Evolutionary conservation across 257 asterid genomes (phyloP).

Genomic region (Haberlea rhodopensis): DNA sequence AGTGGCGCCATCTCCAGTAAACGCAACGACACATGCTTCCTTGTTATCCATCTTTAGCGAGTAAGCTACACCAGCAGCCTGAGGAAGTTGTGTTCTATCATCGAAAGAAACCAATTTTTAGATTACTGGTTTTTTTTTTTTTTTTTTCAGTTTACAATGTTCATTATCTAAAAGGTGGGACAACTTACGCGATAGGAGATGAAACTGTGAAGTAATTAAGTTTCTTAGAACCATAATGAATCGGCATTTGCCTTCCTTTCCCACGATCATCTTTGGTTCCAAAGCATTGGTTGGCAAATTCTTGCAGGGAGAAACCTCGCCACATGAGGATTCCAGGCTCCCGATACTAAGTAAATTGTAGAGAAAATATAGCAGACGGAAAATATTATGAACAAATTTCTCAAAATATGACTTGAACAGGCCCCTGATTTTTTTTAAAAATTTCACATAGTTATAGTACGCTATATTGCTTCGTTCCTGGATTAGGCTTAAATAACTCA

Average conservation of each 20-base stretch:
- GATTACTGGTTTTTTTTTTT: background rate
- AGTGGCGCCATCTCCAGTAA: conserved; percentile 78
- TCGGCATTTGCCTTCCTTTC: conserved; percentile 99
- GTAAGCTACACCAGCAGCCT: conserved; percentile 93
- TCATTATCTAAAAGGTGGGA: background rate
- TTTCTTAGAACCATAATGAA: conserved; percentile 75
- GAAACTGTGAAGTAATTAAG: conserved; percentile 71
- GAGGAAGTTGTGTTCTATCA: conserved; percentile 91
- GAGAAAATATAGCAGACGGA: background rate
- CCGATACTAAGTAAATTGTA: conserved; percentile 50
- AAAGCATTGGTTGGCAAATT: conserved; percentile 71
- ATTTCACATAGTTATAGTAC: background rate
- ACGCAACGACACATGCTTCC: conserved; percentile 78
- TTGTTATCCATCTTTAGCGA: conserved; percentile 82
- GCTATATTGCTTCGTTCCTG: background rate
- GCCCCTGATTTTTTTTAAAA: background rate
- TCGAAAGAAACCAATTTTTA: background rate
- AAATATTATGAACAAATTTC: too few relatives aligned
- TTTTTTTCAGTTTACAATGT: background rate
- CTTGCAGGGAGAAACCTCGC: conserved; percentile 84
- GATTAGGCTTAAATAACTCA: background rate
- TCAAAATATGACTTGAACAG: background rate
- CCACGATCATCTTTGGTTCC: conserved; percentile 68
- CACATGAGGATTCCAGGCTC: conserved; percentile 88
- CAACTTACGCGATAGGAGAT: conserved; percentile 78